phyloP scores from a whole-genome alignment of 305 asterid genomes.

The Salvia sclarea region DNA sequence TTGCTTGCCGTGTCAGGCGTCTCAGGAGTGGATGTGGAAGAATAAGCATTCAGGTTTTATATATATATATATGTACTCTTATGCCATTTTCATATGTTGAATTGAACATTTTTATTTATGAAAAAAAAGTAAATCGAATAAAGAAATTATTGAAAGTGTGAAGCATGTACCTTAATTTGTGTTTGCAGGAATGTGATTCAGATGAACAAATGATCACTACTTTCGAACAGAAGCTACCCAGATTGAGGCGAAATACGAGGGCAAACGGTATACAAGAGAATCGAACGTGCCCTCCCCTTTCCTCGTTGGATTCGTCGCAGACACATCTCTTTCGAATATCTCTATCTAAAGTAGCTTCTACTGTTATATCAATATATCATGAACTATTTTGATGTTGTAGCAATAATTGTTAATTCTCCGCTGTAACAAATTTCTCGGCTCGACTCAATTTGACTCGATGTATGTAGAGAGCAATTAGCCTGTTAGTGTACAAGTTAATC shows the following conservation, averaged over 20 bases:
- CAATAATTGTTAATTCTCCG: neutral
- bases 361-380: neutral
- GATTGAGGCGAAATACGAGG: neutral
- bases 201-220: slow-evolving; percentile 9
- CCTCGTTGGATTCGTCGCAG: neutral
- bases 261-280: neutral
- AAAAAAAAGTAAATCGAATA: no score
- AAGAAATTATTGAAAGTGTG: neutral
- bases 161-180: neutral
- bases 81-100: neutral
- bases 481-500: neutral
- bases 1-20: slow-evolving; percentile 35
- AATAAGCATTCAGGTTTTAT: slow-evolving; percentile 49
- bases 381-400: slow-evolving; percentile 24
- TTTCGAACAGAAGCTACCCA: slow-evolving; percentile 16
- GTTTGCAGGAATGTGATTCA: slow-evolving; percentile 37
- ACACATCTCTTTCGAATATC: neutral
- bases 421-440: neutral
- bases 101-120: neutral
- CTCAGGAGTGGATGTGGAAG: slow-evolving; percentile 77
- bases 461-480: neutral
- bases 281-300: neutral
- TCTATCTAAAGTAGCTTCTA: neutral
- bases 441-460: neutral
- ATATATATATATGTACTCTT: no score